A percentile compares a stretch with the other conserved stretches of the same genome.
These are phyloP conservation scores for Leishmania braziliensis DNA, from an alignment of 208 protist species.

Conservation along the genomic window DNA sequence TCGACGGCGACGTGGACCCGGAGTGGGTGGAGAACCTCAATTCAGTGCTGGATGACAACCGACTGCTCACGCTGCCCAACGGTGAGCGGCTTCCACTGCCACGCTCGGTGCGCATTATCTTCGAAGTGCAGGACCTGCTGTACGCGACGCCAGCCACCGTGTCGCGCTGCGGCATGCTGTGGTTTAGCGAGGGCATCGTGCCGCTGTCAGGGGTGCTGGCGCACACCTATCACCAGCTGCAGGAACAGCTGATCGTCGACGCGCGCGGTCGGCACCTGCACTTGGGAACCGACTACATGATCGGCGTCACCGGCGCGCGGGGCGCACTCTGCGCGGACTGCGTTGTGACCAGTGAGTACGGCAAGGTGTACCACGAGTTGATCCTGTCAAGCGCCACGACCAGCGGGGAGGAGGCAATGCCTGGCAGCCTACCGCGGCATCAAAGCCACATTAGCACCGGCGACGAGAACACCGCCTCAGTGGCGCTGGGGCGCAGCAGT, in stretches of 20 bases:
- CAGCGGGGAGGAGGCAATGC: constrained; percentile 11
- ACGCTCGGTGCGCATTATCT: constrained; percentile 97
- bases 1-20: constrained; percentile 99
- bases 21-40: constrained; percentile 99
- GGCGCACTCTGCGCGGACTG: constrained; percentile 18
- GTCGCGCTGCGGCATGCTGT: constrained; percentile 99
- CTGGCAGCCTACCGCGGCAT: constrained; percentile 12
- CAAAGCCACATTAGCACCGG: background rate
- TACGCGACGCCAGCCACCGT: constrained; percentile 99
- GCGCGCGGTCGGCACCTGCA: constrained; percentile 51
- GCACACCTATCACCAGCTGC: constrained; percentile 50
- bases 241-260: constrained; percentile 53
- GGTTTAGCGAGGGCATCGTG: constrained; percentile 97
- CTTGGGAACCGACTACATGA: constrained; percentile 47
- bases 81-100: constrained; percentile 98
- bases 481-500: constrained; percentile 1
- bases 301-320: constrained; percentile 31
- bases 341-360: constrained; percentile 41
- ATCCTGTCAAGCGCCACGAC: constrained; percentile 33
- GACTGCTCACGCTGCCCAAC: constrained; percentile 99
- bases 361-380: constrained; percentile 57
- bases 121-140: constrained; percentile 98
- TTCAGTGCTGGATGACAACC: constrained; percentile 99
- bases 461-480: background rate
- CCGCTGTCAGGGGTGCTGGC: constrained; percentile 80